Base-by-base conservation (phyloP, 108 stramenopile genomes). In the Hondaea fermentalgiana region DNA sequence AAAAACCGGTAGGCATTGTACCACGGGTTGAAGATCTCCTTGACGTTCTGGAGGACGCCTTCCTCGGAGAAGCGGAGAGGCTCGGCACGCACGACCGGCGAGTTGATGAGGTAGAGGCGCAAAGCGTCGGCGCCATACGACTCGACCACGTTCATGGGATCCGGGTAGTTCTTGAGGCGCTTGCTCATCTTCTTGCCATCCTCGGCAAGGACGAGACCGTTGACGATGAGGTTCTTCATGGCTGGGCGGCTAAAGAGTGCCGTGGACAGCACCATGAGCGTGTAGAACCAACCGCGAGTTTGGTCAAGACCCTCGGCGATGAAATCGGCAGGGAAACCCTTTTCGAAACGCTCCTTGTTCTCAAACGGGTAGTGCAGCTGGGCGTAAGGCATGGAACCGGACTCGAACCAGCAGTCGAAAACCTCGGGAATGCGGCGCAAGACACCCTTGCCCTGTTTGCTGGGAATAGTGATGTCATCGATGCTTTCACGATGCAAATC, bases 241-340 rank as follows among this genome's bases (percentile, higher is more conserved):
- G 99, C 97, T 8, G 98, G 98, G 88, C 98, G 93, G 89, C 97
- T 97, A 91, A 99, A 99, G 16, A 99, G 95, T 4, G 98, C 98
- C 35, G 99, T 99, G 42, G 97, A 96, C 23, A 99, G 91, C n/a
- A 99, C 98, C 97, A 99, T 99, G 43, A 99, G 94, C 0, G 99
- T 99, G 94, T 99, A 99, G 91, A 99, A 99, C 99, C 99, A 99
- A n/a, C 99, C 99, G 60, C 99, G 96, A 25, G 99, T 99, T 92
- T 99, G 99, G 94, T 99, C 99, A 57, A 99, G 94, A 21, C 99
- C 99, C 95, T 99, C 99, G 21, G 99, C 99, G 93, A 99, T 99
- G 88, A 99, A 99, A 90, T 99, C 98, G 19, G 99, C 99, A 5
- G 99, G 99, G 91, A 99, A 99, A 16, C 45, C 87, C 17, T 96